phyloP scores from a whole-genome alignment of 164 flowering plant genomes.

The Stephania japonica region DNA sequence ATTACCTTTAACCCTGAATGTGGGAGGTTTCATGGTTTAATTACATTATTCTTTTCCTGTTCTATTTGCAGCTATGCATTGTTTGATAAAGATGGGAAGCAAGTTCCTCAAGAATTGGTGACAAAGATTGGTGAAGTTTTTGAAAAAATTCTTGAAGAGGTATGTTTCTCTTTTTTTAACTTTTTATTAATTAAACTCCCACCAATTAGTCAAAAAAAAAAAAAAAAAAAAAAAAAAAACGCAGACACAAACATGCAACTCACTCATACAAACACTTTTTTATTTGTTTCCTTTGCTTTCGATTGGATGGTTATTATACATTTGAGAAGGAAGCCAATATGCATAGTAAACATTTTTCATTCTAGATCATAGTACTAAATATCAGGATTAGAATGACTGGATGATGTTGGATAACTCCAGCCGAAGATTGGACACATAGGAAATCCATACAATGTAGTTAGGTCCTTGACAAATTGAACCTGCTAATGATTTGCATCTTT shows the following conservation, averaged over 20 bases:
- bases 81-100: conserved; percentile 74
- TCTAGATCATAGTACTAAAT: not conserved
- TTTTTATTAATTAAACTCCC: not conserved
- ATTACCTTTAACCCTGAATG: not conserved
- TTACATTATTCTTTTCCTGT: not conserved
- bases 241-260: no score
- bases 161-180: conserved; percentile 15
- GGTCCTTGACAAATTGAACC: not conserved
- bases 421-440: no score
- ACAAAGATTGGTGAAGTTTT: conserved; percentile 66
- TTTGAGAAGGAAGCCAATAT: not conserved
- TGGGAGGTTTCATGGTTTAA: not conserved
- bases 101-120: conserved; percentile 76
- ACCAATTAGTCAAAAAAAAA: no score
- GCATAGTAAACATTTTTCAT: no score
- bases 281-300: not conserved
- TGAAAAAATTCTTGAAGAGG: conserved; percentile 77
- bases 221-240: no score
- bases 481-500: not conserved
- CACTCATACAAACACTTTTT: not conserved
- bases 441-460: not conserved
- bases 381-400: no score
- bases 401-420: no score
- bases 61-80: conserved; percentile 69
- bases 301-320: not conserved